Evolutionary conservation across 2,329 filamentous ascomycete species (phyloP).

Genomic region (Amesomyces nigricolor): DNA sequence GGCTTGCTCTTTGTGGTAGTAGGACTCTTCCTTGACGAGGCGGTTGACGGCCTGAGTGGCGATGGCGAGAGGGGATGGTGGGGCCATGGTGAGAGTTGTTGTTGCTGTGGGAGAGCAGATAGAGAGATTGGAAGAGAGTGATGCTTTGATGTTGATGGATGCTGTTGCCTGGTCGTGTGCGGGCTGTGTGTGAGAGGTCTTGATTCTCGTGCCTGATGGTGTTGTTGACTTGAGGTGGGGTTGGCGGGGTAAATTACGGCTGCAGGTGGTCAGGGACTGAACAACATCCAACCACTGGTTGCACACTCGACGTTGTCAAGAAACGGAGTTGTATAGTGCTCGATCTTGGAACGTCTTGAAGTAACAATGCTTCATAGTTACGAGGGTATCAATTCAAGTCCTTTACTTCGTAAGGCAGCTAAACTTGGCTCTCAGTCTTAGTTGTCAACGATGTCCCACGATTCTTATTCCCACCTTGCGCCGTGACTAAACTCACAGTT

Average conservation of each 20-base stretch:
- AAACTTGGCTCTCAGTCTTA: no score
- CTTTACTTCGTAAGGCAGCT: no score
- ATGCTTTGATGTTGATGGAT: neutral
- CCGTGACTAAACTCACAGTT: no score
- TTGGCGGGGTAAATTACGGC: constrained; percentile 25
- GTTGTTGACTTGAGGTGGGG: constrained; percentile 22
- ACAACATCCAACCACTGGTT: no score
- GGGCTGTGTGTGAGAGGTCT: neutral
- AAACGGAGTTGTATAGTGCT: no score
- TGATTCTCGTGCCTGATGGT: constrained; percentile 2
- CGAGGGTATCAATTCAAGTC: no score
- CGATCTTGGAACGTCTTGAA: no score
- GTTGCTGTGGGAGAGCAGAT: neutral
- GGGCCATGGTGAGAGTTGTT: constrained; percentile 56
- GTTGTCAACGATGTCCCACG: no score
- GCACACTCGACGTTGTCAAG: no score
- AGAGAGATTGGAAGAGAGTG: neutral
- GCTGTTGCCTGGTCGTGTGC: no score
- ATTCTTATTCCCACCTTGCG: no score
- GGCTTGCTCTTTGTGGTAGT: constrained; percentile 80
- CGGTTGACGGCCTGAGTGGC: constrained; percentile 73
- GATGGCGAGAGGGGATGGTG: constrained; percentile 71
- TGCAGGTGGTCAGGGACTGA: neutral
- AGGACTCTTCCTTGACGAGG: constrained; percentile 84
- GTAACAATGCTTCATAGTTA: no score